Conservation (phyloP, 176 grass and related monocot species). For the Zea mays region Zm-B73-REFERENCE-NAM-5.0 NC_050102.1:143396001-143396500, state of each 20-base stretch:
- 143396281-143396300: neutral
- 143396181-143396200: neutral
- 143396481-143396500: no score
- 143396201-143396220: neutral
- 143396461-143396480: no score
- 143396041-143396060: constrained; percentile 31
- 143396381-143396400: neutral
- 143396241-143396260: neutral
- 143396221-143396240: neutral
- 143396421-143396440: no score
- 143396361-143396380: neutral
- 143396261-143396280: neutral
- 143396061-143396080: constrained; percentile 55
- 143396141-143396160: constrained; percentile 49
- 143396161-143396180: constrained; percentile 17
- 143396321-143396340: neutral
- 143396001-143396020: constrained; percentile 78
- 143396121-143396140: constrained; percentile 42
- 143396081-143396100: constrained; percentile 58
- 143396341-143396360: neutral
- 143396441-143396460: no score
- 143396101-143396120: constrained; percentile 52
- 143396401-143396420: no score
- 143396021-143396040: constrained; percentile 31
- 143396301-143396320: neutral